These are phyloP conservation scores for Elsinoe batatas DNA, from an alignment of 2,329 filamentous ascomycete genomes.

Conservation along the genomic window DNA sequence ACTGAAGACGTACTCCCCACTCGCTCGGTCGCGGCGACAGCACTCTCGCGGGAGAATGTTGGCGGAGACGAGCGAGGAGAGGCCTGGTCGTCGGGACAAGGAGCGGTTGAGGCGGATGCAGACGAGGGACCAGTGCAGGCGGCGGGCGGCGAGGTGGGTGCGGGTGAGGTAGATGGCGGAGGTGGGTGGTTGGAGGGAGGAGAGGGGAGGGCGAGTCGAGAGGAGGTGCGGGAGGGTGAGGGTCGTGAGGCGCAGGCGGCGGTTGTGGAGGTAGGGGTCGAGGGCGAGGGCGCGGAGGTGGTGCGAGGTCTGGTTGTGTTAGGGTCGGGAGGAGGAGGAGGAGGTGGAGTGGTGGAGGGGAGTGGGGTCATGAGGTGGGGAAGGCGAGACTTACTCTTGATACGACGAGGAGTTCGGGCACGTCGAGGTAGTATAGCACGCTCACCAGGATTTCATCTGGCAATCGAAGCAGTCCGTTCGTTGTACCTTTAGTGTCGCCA, in stretches of 20 bases:
- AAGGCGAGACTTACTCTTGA: conserved; percentile 28
- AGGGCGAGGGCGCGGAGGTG: conserved; percentile 52
- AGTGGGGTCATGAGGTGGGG: background rate
- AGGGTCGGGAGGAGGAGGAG: conserved; percentile 4
- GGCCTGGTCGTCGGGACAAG: conserved; percentile 50
- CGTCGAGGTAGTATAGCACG: conserved; percentile 36
- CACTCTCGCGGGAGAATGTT: conserved; percentile 58
- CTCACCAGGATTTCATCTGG: conserved; percentile 37
- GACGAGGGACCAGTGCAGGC: conserved; percentile 53
- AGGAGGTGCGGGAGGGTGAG: conserved; percentile 47
- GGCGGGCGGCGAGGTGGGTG: conserved; percentile 55
- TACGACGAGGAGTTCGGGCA: conserved; percentile 36
- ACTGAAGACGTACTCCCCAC: conserved; percentile 27
- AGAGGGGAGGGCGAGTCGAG: conserved; percentile 47
- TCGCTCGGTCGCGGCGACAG: conserved; percentile 27
- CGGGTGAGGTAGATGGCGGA: conserved; percentile 58
- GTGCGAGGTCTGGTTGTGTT: conserved; percentile 45
- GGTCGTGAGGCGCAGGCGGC: conserved; percentile 51
- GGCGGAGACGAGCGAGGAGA: conserved; percentile 51
- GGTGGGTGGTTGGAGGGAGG: conserved; percentile 51
- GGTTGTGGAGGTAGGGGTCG: conserved; percentile 54
- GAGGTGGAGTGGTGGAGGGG: background rate
- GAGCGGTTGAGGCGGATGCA: conserved; percentile 56
- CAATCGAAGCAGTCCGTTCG: conserved; percentile 16
- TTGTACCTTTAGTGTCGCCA: background rate